Percentiles rank a stretch among this genome's conserved stretches.
These are phyloP conservation scores for Celoporthe dispersa DNA, from an alignment of 2,329 filamentous ascomycete species.

Conservation along the genomic window DNA sequence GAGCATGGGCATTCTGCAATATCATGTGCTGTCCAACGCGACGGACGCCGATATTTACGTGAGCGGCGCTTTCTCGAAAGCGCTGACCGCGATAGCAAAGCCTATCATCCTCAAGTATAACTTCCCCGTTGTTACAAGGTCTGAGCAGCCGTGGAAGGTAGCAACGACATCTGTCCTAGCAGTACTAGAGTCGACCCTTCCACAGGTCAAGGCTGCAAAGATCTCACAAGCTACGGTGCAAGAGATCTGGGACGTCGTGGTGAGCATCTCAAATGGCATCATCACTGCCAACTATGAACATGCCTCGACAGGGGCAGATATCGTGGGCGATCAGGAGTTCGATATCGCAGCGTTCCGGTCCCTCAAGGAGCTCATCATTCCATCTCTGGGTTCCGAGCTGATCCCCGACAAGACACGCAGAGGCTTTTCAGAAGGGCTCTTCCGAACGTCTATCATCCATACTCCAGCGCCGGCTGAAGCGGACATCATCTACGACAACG, in stretches of 20 bases:
- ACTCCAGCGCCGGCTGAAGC: constrained; percentile 60
- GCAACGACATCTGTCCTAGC: constrained; percentile 73
- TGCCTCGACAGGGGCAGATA: constrained; percentile 49
- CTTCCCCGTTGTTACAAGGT: constrained; percentile 73
- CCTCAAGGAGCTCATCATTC: constrained; percentile 74
- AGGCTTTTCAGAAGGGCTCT: constrained; percentile 75
- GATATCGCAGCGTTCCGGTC: constrained; percentile 76
- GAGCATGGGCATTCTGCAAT: constrained; percentile 72
- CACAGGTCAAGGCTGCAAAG: constrained; percentile 57
- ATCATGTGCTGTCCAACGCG: constrained; percentile 62
- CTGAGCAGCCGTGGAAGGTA: constrained; percentile 75
- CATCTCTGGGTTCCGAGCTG: constrained; percentile 67
- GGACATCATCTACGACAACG: constrained; percentile 58
- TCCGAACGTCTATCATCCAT: constrained; percentile 83
- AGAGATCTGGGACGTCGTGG: constrained; percentile 72
- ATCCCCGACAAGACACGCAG: constrained; percentile 71
- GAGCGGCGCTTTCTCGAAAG: constrained; percentile 67
- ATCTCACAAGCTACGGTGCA: constrained; percentile 52
- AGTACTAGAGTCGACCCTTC: constrained; percentile 69
- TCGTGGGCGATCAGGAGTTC: constrained; percentile 75
- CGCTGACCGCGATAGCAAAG: constrained; percentile 68
- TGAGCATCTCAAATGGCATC: constrained; percentile 70
- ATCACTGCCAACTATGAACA: constrained; percentile 64
- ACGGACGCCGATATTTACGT: constrained; percentile 69
- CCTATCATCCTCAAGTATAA: constrained; percentile 81